These are phyloP conservation scores for Nakazawaea pomicola DNA, from an alignment of 805 yeast genomes.

Conservation along the genomic window DNA sequence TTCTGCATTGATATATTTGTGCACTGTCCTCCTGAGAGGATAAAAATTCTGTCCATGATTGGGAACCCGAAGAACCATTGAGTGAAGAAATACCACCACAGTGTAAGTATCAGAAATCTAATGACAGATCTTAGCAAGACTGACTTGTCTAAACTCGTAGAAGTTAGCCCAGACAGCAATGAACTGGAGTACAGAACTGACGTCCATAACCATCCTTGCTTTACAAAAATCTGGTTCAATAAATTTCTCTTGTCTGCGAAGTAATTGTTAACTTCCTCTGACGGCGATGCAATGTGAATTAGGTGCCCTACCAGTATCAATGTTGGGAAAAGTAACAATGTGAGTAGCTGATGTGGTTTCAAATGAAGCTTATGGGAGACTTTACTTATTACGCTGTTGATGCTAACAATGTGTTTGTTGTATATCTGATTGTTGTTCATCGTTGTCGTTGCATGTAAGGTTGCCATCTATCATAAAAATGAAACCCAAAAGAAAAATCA, in stretches of 20 bases:
- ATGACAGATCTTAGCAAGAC: conserved; percentile 19
- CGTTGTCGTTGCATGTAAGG: background rate
- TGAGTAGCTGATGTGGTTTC: conserved; percentile 9
- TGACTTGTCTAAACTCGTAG: background rate
- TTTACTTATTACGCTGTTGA: background rate
- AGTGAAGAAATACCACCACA: conserved; percentile 83
- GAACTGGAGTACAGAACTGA: conserved; percentile 31
- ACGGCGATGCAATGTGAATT: conserved; percentile 37
- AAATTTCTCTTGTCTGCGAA: conserved; percentile 62
- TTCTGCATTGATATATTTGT: conserved; percentile 18
- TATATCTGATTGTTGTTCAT: conserved; percentile 3
- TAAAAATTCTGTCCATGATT: conserved; percentile 80
- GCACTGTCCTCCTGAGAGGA: conserved; percentile 82
- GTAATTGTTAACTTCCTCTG: conserved; percentile 42
- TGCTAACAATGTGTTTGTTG: background rate
- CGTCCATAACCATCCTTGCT: conserved; percentile 94
- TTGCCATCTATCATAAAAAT: too few relatives aligned
- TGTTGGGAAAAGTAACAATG: conserved; percentile 27
- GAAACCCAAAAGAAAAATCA: background rate
- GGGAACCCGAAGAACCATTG: conserved; percentile 88
- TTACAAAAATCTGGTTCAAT: conserved; percentile 72
- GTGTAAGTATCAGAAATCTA: conserved; percentile 52
- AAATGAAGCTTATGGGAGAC: conserved; percentile 2
- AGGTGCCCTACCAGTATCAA: conserved; percentile 50
- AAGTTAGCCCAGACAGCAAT: conserved; percentile 9